phyloP scores from a whole-genome alignment of 1,284 basidiomycete species.

The Ustilago nuda region DNA sequence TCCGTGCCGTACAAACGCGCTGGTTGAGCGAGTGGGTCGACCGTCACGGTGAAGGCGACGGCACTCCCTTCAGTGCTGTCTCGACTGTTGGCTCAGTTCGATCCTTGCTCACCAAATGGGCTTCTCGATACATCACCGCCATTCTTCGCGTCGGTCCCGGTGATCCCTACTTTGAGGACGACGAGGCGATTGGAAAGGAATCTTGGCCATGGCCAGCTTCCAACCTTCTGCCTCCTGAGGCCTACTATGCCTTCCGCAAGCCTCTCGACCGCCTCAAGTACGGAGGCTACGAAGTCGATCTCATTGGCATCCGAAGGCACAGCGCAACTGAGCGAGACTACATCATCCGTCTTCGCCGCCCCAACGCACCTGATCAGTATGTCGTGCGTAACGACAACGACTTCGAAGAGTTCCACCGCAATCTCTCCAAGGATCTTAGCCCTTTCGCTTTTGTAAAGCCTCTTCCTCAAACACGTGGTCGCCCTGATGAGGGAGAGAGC shows the following conservation, averaged over 20 bases:
- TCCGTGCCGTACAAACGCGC: slow-evolving; percentile 60
- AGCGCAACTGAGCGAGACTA: slow-evolving; percentile 53
- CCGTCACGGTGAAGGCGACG: slow-evolving; percentile 62
- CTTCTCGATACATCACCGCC: slow-evolving; percentile 57
- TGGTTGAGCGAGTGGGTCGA: slow-evolving; percentile 62
- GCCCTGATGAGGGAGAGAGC: slow-evolving; percentile 47
- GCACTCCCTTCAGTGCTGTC: slow-evolving; percentile 58
- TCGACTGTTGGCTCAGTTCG: slow-evolving; percentile 49
- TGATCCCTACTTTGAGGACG: slow-evolving; percentile 53
- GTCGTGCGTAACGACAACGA: slow-evolving; percentile 66
- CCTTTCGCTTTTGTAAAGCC: slow-evolving; percentile 56
- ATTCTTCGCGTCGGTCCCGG: slow-evolving; percentile 57
- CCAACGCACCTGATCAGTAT: slow-evolving; percentile 56
- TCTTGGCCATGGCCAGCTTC: slow-evolving; percentile 58
- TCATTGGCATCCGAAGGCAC: slow-evolving; percentile 57
- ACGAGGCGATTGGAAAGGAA: slow-evolving; percentile 44
- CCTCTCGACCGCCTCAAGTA: slow-evolving; percentile 58
- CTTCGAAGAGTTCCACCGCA: slow-evolving; percentile 60
- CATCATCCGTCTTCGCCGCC: slow-evolving; percentile 61
- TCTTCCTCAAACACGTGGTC: slow-evolving; percentile 55
- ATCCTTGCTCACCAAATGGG: slow-evolving; percentile 50
- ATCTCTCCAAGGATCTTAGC: slow-evolving; percentile 58
- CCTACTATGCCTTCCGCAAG: slow-evolving; percentile 62
- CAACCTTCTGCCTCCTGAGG: slow-evolving; percentile 61
- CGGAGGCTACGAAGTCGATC: slow-evolving; percentile 65